A percentile compares a stretch with the other conserved stretches of the same genome.
Evolutionary conservation across 495 filamentous ascomycete genomes (phyloP).

Genomic region (Talaromyces stipitatus): DNA sequence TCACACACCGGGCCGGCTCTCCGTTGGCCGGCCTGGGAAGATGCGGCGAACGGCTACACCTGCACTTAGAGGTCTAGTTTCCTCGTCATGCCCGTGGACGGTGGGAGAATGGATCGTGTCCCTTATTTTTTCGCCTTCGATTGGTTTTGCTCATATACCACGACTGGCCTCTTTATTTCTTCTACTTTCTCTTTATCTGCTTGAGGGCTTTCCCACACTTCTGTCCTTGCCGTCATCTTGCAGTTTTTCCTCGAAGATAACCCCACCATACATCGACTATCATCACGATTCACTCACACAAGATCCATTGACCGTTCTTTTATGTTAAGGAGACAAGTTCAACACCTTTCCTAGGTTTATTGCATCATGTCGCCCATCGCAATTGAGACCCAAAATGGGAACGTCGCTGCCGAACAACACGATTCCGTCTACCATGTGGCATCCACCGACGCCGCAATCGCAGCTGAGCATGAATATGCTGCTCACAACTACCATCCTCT

Average conservation of each 20-base stretch:
- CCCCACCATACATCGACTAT: background rate
- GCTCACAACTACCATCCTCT: slow-evolving; percentile 99
- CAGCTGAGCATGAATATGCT: slow-evolving; percentile 73
- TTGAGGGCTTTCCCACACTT: background rate
- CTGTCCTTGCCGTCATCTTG: slow-evolving; percentile 10
- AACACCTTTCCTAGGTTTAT: background rate
- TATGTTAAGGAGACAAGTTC: background rate
- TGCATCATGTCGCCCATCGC: slow-evolving; percentile 35
- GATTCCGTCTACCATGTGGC: slow-evolving; percentile 66
- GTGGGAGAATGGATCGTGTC: slow-evolving; percentile 1
- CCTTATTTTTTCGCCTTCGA: slow-evolving; percentile 1
- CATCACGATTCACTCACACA: slow-evolving; percentile 7
- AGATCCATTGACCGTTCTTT: background rate
- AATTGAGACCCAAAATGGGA: slow-evolving; percentile 18
- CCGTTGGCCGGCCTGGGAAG: background rate
- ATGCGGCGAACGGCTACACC: slow-evolving; percentile 33
- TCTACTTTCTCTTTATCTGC: slow-evolving; percentile 8
- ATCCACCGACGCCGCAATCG: slow-evolving; percentile 72
- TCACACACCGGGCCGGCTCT: slow-evolving; percentile 3
- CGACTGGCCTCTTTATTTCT: slow-evolving; percentile 5
- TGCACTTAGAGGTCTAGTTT: slow-evolving; percentile 62
- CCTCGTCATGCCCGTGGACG: slow-evolving; percentile 4
- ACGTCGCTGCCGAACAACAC: slow-evolving; percentile 23
- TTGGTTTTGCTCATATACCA: background rate
- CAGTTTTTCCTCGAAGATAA: slow-evolving; percentile 7